Base-by-base conservation (phyloP, 371 early-diverging fungal genomes). In the Globomyces sp. region DNA sequence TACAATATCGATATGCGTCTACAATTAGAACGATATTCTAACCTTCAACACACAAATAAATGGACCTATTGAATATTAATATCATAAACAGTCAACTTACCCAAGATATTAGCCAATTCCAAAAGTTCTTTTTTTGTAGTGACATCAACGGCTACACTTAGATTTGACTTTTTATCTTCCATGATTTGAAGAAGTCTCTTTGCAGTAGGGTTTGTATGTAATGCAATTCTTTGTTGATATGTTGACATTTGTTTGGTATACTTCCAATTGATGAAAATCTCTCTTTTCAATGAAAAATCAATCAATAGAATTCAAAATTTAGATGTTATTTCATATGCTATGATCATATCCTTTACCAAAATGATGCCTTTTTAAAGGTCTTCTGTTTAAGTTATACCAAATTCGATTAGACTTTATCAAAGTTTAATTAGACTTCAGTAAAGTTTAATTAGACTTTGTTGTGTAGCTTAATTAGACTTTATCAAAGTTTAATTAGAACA, bases 1-100 rank as follows among this genome's bases (percentile, higher is more conserved):
- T 5, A 97, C 84, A 41, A 95, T 88, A 77, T 98, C 98, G 70
- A 95, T 90, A 72, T 98, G 98, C 0, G 96, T 96, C 91, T 24
- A 24, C 24, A 24, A 24, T 24, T 24, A 24, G 24, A 24, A 24
- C 24, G 24, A 24, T 24, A 24, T 24, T 24, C 24, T 24, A 24
- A 24, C 24, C 24, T 97, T 98, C 65, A 98, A 80, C 47, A 94
- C 83, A 77, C 96, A 95, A 70, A 98, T 90, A 75, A 88, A 90
- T 2, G 96, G 97, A 3, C 98, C 24, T 24, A 24, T 24, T 24
- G 24, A 24, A 24, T 24, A 24, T 24, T 24, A 24, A 24, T 24
- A 24, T 24, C 24, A 24, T 24, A 24, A 24, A 24, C 24, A 24
- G 24, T 24, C 24, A 24, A 24, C 24, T 24, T 24, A 24, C 24